Evolutionary conservation across 306 rosid genomes (phyloP).

Genomic region (Ammopiptanthus mongolicus): DNA sequence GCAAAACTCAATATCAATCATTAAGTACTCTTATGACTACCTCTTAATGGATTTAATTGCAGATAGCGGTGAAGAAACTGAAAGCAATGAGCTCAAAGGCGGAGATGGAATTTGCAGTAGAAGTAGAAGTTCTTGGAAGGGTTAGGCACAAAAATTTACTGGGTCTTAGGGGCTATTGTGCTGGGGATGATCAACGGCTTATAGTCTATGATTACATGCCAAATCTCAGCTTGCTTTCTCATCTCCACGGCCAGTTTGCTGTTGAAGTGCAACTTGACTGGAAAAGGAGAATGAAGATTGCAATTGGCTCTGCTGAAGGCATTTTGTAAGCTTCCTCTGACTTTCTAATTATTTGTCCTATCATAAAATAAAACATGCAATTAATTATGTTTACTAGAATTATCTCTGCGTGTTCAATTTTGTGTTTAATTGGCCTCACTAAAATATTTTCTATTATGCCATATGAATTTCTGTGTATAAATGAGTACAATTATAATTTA

Average conservation of each 20-base stretch:
- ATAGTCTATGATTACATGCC: slow-evolving; percentile 95
- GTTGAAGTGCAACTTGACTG: slow-evolving; percentile 60
- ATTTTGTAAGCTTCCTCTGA: slow-evolving; percentile 50
- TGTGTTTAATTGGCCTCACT: not conserved
- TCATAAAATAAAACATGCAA: not conserved
- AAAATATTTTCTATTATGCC: not conserved
- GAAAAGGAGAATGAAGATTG: slow-evolving; percentile 73
- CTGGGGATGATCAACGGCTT: slow-evolving; percentile 71
- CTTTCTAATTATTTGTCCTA: not conserved
- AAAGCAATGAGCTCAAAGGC: slow-evolving; percentile 85
- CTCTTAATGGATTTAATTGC: not conserved
- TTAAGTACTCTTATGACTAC: not conserved
- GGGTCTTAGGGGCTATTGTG: slow-evolving; percentile 79
- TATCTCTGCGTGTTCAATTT: not conserved
- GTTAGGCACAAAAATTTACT: slow-evolving; percentile 82
- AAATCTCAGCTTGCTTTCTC: slow-evolving; percentile 84
- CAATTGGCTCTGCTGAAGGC: slow-evolving; percentile 83
- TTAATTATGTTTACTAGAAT: not conserved
- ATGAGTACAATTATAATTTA: not conserved
- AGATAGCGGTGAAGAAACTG: slow-evolving; percentile 94
- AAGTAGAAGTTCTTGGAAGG: slow-evolving; percentile 92
- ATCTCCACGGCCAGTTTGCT: slow-evolving; percentile 76
- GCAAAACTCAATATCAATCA: not conserved
- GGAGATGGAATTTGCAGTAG: slow-evolving; percentile 94
- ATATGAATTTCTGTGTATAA: not conserved